A percentile compares a stretch with the other conserved stretches of the same genome.
Conservation (phyloP, 116 monocot species). For the Zostera marina region DNA sequence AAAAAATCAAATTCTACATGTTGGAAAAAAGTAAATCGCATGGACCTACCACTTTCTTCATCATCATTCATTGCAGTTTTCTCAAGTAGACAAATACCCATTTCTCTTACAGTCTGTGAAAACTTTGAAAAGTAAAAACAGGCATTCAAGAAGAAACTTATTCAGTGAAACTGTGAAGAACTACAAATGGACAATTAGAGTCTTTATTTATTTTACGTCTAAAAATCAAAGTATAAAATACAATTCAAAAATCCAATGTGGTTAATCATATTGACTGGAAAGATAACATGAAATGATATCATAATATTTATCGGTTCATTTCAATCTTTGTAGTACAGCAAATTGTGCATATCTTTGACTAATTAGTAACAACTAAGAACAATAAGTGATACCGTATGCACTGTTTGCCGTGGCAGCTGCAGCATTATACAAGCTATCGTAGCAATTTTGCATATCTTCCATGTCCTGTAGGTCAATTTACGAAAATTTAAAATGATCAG, state of each 20-base stretch:
- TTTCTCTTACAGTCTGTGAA: slow-evolving; percentile 69
- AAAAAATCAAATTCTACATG: too few species aligned
- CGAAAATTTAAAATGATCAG: too few species aligned
- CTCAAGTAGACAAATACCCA: slow-evolving; percentile 82
- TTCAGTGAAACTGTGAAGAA: not conserved
- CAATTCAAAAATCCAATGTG: not conserved
- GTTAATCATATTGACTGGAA: too few species aligned
- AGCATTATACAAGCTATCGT: slow-evolving; percentile 79
- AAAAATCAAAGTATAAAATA: not conserved
- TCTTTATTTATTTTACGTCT: too few species aligned
- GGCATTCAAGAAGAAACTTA: not conserved
- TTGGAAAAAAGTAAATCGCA: not conserved
- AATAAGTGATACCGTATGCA: slow-evolving; percentile 54
- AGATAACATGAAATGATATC: too few species aligned
- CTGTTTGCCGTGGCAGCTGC: slow-evolving; percentile 87
- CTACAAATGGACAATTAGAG: not conserved
- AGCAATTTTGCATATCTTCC: slow-evolving; percentile 67
- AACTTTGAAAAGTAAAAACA: slow-evolving; percentile 35
- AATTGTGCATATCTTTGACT: not conserved
- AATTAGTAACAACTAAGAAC: not conserved
- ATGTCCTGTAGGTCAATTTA: slow-evolving; percentile 36
- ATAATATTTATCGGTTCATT: too few species aligned
- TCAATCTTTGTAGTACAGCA: too few species aligned
- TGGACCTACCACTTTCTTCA: slow-evolving; percentile 65
- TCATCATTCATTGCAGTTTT: slow-evolving; percentile 83